Evolutionary conservation across 805 yeast species (phyloP), one percentile per base, ranked within the genome.

Genomic region (Lachancea thermotolerans): DNA sequence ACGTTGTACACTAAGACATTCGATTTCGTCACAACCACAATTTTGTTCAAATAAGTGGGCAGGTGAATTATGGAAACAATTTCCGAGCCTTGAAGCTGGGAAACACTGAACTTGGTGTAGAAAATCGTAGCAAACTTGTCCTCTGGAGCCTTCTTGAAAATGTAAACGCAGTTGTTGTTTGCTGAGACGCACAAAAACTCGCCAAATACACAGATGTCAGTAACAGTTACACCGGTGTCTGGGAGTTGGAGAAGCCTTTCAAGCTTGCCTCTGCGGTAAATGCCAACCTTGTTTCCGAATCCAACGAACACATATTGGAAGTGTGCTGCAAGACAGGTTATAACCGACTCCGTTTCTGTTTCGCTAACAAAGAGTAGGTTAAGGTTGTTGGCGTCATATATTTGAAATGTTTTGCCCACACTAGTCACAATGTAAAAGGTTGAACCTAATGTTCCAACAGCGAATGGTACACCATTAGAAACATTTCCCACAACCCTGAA

Each of bases 401-500:
- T 87, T 64, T 91, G 98, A 69, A 93, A 87, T 1, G 91, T 75
- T 43, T 80, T 74, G 2, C 97, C 98, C 17, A 93, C 96, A 37
- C 86, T 81, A 0, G 98, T 91, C 14, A 83, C 95, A 34, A 88
- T 78, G 57, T 90, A 85, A 57, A 85, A 90, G 1, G 95, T 80
- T 12, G 86, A 75, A 42, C 99, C 99, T 48, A 91, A 72, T 1
- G 91, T 80, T 25, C 98, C 95, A 16, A 88, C 71, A 6, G 96
- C 85, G 60, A 90, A 87, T 2, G 98, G 98, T 1, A 75, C 71
- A 32, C 78, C 82, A 59, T 87, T 87, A 27, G 96, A 75, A n/a
- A 95, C 95, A 58, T 87, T 81, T 4, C 99, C 99, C 21, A 93
- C 70, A n/a, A 71, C 85, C 66, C 96, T 72, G 62, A 86, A 89